phyloP scores from a whole-genome alignment of 345 rosid genomes.

The Anacardium occidentale region DNA sequence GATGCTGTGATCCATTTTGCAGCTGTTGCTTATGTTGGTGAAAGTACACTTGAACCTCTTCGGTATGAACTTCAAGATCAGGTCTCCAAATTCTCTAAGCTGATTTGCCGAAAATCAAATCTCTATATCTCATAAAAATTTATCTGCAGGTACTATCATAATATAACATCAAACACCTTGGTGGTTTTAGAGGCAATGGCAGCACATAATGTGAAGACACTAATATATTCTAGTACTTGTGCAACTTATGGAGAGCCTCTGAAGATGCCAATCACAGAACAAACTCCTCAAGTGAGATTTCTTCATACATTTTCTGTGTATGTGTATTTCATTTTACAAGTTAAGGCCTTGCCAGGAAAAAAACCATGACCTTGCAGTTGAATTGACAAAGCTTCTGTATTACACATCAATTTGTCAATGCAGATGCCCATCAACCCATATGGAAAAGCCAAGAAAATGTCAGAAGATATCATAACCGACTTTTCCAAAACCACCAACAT shows the following conservation, averaged over 20 bases:
- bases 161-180: constrained; percentile 63
- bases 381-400: too few relatives aligned
- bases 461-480: constrained; percentile 64
- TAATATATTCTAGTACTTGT: constrained; percentile 66
- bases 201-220: constrained; percentile 49
- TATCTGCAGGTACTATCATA: constrained; percentile 52
- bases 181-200: constrained; percentile 60
- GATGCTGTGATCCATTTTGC: constrained; percentile 99
- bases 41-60: constrained; percentile 61
- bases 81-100: background rate
- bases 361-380: too few relatives aligned
- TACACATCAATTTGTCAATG: too few relatives aligned
- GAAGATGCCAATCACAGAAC: constrained; percentile 63
- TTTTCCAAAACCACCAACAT: constrained; percentile 56
- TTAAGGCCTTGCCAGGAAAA: too few relatives aligned
- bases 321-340: too few relatives aligned
- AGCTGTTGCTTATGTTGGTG: constrained; percentile 75
- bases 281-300: constrained; percentile 40
- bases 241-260: constrained; percentile 75
- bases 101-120: background rate
- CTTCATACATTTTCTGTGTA: background rate
- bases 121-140: too few relatives aligned
- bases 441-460: constrained; percentile 76
- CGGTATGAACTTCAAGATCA: constrained; percentile 31
- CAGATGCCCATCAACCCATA: constrained; percentile 58